phyloP scores from a whole-genome alignment of 1,284 basidiomycete genomes.

The Ustilago xerochloae region DNA sequence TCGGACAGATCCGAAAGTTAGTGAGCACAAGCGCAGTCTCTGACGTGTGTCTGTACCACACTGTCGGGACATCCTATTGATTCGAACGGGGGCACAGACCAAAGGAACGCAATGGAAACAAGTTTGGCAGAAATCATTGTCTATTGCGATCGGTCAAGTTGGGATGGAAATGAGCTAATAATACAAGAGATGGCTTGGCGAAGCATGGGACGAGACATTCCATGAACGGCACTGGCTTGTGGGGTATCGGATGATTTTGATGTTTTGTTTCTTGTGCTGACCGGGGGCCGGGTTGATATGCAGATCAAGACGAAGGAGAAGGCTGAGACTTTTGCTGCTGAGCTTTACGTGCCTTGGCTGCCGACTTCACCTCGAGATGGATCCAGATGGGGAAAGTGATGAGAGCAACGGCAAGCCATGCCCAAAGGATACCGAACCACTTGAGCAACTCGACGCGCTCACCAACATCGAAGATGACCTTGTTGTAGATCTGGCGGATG shows the following conservation, averaged over 20 bases:
- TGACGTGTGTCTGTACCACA: neutral
- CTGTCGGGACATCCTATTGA: neutral
- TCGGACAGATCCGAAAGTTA: neutral
- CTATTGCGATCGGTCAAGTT: neutral
- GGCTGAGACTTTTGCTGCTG: constrained; percentile 11
- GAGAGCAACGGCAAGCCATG: constrained; percentile 56
- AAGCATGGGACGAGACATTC: no score
- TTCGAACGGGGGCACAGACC: neutral
- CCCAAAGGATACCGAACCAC: constrained; percentile 62
- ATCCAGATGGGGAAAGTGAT: constrained; percentile 61
- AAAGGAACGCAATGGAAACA: neutral
- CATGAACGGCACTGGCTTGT: no score
- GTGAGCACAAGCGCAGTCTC: neutral
- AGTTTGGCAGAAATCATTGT: neutral
- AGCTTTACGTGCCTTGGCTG: constrained; percentile 26
- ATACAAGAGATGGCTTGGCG: no score
- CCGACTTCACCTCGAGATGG: constrained; percentile 38
- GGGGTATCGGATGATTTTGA: no score
- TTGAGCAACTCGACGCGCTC: constrained; percentile 55
- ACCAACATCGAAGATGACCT: constrained; percentile 61
- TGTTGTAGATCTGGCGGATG: constrained; percentile 56
- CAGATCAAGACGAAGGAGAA: neutral
- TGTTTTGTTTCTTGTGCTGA: no score
- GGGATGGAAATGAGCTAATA: neutral
- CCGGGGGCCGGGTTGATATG: neutral